Base-by-base conservation (phyloP, 106 monocot species). In the Allium fistulosum region DNA sequence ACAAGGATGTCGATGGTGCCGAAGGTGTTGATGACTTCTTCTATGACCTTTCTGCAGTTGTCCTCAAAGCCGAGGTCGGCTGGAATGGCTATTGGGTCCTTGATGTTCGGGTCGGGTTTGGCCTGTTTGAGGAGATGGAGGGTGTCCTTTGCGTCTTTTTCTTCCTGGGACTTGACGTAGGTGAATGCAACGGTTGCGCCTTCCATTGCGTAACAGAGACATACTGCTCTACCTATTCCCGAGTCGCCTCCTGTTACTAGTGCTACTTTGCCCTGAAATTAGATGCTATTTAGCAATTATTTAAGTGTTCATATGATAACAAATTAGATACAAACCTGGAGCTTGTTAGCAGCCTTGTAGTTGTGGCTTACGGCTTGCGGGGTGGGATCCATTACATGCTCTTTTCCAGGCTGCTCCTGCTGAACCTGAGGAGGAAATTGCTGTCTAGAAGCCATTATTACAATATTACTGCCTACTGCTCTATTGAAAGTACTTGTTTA, bases 211-310 rank as follows among this genome's bases (percentile, higher is more conserved):
- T 79, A 92, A 78, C 67, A 71, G 57, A 74, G 14, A 79, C 88
- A 82, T 13, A 92, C 85, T 0, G 88, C 77, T 6, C 88, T 58
- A 0, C 92, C 92, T 58, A 92, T 88, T 46, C 92, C 92, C 26
- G 92, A 92, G 82, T 88, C 92, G 8, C 92, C 92, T n/a, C 91
- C 85, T 0, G 87, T 82, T 51, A 92, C 78, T 18, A 92, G 67
- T 52, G 82, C 84, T 62, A 84, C 81, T 75, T 86, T 89, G 13
- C 84, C 84, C 81, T 82, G 67, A 56, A 18, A 72, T 16, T n/a
- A 50, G 17, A 46, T 47, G 8, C 11, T 1, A 15, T 47, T 14
- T 0, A 63, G 46, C 18, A 63, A 14, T 46, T 8, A 55, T 55
- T 0, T 55, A 8, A 6, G 6, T 12, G 2, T 55, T 55, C 53